A percentile compares a stretch with the other conserved stretches of the same genome.
phyloP scores from a whole-genome alignment of 1,284 basidiomycete species.

The Trametes hirsuta region DNA sequence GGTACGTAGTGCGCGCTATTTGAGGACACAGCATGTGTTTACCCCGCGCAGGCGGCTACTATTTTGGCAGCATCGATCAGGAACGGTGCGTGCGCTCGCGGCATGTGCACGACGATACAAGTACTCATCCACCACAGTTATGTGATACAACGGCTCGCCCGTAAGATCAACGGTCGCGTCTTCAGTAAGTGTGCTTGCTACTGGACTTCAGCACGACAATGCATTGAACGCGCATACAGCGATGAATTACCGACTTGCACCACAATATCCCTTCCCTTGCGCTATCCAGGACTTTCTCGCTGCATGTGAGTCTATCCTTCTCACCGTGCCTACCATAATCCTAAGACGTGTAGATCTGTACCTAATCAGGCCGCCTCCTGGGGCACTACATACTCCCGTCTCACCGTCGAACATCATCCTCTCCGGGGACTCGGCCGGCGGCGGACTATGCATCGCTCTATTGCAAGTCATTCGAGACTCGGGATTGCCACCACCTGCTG shows the following conservation, averaged over 20 bases:
- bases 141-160: constrained; percentile 83
- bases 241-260: constrained; percentile 88
- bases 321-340: not conserved
- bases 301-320: constrained; percentile 59
- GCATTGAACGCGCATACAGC: constrained; percentile 46
- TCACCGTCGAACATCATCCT: constrained; percentile 84
- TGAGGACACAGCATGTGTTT: not conserved
- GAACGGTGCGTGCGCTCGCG: constrained; percentile 51
- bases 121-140: constrained; percentile 50
- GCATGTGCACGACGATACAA: constrained; percentile 22
- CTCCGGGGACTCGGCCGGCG: constrained; percentile 94
- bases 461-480: constrained; percentile 92
- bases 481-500: constrained; percentile 83
- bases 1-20: constrained; percentile 42
- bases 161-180: constrained; percentile 88
- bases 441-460: constrained; percentile 83
- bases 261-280: constrained; percentile 97
- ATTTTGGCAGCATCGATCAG: constrained; percentile 81
- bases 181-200: constrained; percentile 56
- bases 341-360: constrained; percentile 58
- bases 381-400: constrained; percentile 75
- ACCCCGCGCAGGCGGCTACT: constrained; percentile 66
- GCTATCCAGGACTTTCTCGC: constrained; percentile 88
- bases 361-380: constrained; percentile 67
- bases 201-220: not conserved